These are phyloP conservation scores for Trichoderma reesei DNA, from an alignment of 495 filamentous ascomycete genomes.

Conservation along the genomic window DNA sequence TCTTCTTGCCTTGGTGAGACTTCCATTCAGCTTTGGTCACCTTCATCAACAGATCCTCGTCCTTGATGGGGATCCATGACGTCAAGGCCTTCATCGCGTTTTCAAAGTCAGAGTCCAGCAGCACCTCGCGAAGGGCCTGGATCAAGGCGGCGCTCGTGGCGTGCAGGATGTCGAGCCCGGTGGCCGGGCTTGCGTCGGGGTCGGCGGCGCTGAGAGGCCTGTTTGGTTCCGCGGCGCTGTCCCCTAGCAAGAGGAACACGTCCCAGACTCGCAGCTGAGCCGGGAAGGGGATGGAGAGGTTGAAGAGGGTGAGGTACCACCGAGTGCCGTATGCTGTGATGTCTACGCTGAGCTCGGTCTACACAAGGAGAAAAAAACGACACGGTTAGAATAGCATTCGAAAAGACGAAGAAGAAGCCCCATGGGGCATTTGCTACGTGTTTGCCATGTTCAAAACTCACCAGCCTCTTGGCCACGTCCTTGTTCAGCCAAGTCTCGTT, in stretches of 20 bases:
- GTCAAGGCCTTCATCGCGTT: slow-evolving; percentile 97
- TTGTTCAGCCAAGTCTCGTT: slow-evolving; percentile 75
- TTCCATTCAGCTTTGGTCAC: slow-evolving; percentile 92
- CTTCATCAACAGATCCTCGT: slow-evolving; percentile 89
- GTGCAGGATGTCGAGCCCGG: slow-evolving; percentile 79
- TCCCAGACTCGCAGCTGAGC: slow-evolving; percentile 99
- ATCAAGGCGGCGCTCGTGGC: slow-evolving; percentile 86
- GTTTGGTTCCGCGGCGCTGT: slow-evolving; percentile 30
- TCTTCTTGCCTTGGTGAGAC: slow-evolving; percentile 40
- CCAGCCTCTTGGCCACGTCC: slow-evolving; percentile 67
- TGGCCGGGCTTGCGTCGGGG: slow-evolving; percentile 15
- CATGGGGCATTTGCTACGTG: background rate
- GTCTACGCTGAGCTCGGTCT: slow-evolving; percentile 72
- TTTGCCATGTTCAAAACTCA: slow-evolving; percentile 37
- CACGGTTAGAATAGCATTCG: background rate
- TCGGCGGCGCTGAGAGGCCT: background rate
- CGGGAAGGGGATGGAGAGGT: slow-evolving; percentile 89
- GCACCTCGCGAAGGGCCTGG: slow-evolving; percentile 80
- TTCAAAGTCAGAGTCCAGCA: slow-evolving; percentile 93
- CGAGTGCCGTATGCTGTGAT: slow-evolving; percentile 88
- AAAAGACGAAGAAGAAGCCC: background rate
- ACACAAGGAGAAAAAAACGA: slow-evolving; percentile 8
- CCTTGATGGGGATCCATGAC: slow-evolving; percentile 89
- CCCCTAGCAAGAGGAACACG: slow-evolving; percentile 94
- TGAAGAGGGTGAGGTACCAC: slow-evolving; percentile 98